These are phyloP conservation scores for Cladophialophora yegresii DNA, from an alignment of 2,329 filamentous ascomycete genomes.

Conservation along the genomic window DNA sequence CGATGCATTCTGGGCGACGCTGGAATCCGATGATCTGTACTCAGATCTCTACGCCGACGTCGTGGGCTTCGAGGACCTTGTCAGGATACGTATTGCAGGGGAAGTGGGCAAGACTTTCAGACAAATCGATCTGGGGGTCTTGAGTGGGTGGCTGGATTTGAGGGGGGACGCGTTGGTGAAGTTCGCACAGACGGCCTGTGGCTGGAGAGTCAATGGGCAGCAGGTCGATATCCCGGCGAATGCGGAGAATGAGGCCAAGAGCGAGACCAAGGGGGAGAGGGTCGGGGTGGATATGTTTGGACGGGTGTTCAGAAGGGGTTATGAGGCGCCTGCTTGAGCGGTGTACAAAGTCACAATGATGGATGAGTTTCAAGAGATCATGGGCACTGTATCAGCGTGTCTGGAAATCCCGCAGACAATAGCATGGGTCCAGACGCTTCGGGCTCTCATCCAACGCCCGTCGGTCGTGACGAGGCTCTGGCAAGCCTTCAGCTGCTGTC, in stretches of 20 bases:
- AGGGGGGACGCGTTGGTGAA: conserved; percentile 66
- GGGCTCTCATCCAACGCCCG: background rate
- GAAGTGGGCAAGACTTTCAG: conserved; percentile 81
- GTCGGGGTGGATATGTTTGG: conserved; percentile 62
- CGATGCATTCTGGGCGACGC: conserved; percentile 84
- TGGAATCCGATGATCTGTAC: conserved; percentile 93
- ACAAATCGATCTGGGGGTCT: conserved; percentile 66
- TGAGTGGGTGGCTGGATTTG: conserved; percentile 76
- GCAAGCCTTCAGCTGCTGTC: background rate
- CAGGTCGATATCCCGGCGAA: conserved; percentile 80
- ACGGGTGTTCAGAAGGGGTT: conserved; percentile 76
- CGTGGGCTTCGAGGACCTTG: conserved; percentile 88
- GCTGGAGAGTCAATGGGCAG: conserved; percentile 73
- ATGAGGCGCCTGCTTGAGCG: conserved; percentile 71
- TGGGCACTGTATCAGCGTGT: background rate
- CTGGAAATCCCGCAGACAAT: background rate
- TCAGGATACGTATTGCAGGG: conserved; percentile 84
- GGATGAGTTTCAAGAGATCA: background rate
- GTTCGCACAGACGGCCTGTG: conserved; percentile 81
- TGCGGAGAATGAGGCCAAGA: conserved; percentile 96
- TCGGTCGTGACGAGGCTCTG: background rate
- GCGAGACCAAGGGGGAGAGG: conserved; percentile 90
- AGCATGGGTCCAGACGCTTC: background rate
- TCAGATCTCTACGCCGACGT: conserved; percentile 95
- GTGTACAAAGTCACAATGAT: background rate